Evolutionary conservation across 352 stramenopile genomes (phyloP).

Genomic region (Pelagophyceae sp.): DNA sequence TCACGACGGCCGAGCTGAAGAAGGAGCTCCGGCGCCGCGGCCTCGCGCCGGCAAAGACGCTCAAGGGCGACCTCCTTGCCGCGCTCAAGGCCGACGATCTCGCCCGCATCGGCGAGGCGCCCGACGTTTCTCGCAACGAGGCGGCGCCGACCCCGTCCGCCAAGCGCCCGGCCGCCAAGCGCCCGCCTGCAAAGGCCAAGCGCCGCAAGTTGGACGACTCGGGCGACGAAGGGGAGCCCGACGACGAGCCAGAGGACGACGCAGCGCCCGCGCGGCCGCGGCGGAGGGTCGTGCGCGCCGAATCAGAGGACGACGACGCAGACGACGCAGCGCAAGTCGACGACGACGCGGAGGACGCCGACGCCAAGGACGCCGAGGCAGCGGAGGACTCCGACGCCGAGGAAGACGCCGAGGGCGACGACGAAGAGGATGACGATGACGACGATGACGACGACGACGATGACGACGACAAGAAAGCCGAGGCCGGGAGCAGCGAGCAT

Average conservation of each 20-base stretch:
- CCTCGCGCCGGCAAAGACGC: background rate
- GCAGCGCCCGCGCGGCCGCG: background rate
- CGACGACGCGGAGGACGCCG: background rate
- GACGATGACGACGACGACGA: conserved; percentile 9
- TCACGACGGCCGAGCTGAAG: background rate
- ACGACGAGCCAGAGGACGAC: background rate
- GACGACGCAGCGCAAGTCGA: conserved; percentile 1
- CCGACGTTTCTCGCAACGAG: background rate
- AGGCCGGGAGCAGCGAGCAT: background rate
- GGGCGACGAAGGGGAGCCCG: background rate
- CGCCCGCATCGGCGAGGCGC: background rate
- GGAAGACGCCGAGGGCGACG: background rate
- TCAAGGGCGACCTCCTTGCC: background rate
- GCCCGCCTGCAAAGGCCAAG: background rate
- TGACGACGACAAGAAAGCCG: background rate
- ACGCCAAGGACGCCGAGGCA: background rate
- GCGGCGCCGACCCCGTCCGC: background rate
- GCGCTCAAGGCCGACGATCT: background rate
- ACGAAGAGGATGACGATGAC: background rate
- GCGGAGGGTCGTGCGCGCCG: too few species aligned
- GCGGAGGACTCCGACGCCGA: background rate
- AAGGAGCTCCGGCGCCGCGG: background rate
- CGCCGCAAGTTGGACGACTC: too few species aligned
- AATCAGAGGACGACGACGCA: background rate
- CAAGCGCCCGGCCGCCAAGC: too few species aligned